Percentiles rank a stretch among this genome's conserved stretches.
These are phyloP conservation scores for Paramecium biaurelia DNA, from an alignment of 73 alveolate genomes.

Conservation along the genomic window DNA sequence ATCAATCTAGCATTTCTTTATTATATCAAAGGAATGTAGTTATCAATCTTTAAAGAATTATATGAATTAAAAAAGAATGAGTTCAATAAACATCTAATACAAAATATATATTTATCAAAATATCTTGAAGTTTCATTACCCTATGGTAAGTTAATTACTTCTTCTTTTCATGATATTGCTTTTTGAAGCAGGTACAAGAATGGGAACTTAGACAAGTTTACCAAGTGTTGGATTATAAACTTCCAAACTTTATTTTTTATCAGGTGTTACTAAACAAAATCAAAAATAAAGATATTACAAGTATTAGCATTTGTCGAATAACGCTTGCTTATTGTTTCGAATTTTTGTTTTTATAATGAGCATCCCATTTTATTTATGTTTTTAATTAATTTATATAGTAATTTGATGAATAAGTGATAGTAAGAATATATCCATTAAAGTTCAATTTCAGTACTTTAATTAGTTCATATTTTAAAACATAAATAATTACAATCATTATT, in stretches of 20 bases:
- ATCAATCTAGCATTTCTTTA: neutral
- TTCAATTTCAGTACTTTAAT: neutral
- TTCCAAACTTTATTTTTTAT: neutral
- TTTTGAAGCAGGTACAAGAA: conserved; percentile 26
- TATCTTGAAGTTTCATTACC: neutral
- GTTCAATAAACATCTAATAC: neutral
- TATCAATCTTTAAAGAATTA: neutral
- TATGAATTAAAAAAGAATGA: neutral
- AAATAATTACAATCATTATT: neutral
- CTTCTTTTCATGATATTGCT: neutral
- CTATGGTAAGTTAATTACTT: neutral
- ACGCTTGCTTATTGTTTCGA: neutral
- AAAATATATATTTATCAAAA: neutral
- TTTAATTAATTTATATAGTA: neutral
- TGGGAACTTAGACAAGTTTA: neutral
- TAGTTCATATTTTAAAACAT: neutral
- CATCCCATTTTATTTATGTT: neutral
- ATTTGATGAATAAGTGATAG: neutral
- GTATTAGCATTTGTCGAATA: neutral
- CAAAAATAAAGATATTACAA: neutral
- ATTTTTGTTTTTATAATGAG: neutral
- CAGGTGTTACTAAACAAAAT: neutral
- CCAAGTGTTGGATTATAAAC: conserved; percentile 32
- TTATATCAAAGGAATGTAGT: neutral
- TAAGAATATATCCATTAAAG: neutral